phyloP scores from a whole-genome alignment of 768 basidiomycete genomes.

The Trametes punicea region DNA sequence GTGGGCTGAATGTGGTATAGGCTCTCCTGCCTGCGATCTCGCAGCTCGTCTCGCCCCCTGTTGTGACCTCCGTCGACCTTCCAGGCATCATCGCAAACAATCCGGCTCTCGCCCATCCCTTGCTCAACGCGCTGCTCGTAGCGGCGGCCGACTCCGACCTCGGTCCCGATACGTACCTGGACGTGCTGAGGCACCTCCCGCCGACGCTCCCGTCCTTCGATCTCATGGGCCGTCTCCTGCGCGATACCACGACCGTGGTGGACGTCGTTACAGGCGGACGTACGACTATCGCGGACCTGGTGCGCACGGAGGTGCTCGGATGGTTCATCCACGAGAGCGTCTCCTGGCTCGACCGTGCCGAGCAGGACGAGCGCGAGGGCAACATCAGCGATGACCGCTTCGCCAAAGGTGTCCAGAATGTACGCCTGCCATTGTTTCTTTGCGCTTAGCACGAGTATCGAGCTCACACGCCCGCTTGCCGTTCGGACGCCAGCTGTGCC shows the following conservation, averaged over 20 bases:
- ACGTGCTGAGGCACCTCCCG: conserved; percentile 61
- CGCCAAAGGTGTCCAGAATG: conserved; percentile 68
- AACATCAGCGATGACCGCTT: conserved; percentile 69
- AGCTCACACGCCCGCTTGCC: not conserved
- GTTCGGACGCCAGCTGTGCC: conserved; percentile 52
- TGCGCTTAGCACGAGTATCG: not conserved
- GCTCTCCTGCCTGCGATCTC: conserved; percentile 49
- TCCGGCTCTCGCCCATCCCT: conserved; percentile 64
- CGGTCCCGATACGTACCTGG: conserved; percentile 51
- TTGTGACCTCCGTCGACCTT: conserved; percentile 68
- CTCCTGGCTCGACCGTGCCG: conserved; percentile 66
- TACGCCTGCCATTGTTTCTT: conserved; percentile 32
- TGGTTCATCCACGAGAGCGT: conserved; percentile 70
- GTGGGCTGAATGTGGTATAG: conserved; percentile 31
- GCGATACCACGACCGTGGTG: conserved; percentile 51
- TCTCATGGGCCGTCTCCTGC: conserved; percentile 63
- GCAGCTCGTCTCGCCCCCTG: conserved; percentile 40
- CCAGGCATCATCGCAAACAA: conserved; percentile 64
- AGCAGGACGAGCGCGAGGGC: conserved; percentile 66
- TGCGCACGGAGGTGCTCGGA: conserved; percentile 63
- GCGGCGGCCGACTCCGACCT: conserved; percentile 29
- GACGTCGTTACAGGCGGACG: conserved; percentile 41
- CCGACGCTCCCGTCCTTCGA: conserved; percentile 74
- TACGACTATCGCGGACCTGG: conserved; percentile 61
- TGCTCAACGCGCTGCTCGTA: conserved; percentile 57